Conservation (phyloP, 1,139 yeast genomes). For the Yamadazyma songkhlaensis region DNA sequence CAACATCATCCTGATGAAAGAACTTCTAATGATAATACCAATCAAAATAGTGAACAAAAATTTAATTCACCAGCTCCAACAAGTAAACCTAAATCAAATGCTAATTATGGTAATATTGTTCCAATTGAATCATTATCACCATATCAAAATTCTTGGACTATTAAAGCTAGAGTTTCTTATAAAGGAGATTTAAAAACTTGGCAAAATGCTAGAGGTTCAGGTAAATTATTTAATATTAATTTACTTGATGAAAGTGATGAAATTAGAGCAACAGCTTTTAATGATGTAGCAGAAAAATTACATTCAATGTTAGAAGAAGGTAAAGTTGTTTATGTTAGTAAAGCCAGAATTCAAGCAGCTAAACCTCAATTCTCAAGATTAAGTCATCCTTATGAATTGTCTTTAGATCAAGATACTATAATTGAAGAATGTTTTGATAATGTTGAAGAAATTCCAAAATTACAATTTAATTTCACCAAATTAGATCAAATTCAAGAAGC, state of each 20-base stretch:
- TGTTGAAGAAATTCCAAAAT: slow-evolving; percentile 64
- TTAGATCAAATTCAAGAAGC: slow-evolving; percentile 62
- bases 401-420: slow-evolving; percentile 75
- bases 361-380: slow-evolving; percentile 84
- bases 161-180: slow-evolving; percentile 85
- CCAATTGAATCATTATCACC: slow-evolving; percentile 91
- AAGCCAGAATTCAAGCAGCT: slow-evolving; percentile 78
- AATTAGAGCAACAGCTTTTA: slow-evolving; percentile 93
- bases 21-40: slow-evolving; percentile 7
- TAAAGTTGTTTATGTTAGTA: slow-evolving; percentile 79
- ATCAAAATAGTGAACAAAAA: slow-evolving; percentile 1
- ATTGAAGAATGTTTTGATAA: slow-evolving; percentile 70
- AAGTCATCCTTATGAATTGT: slow-evolving; percentile 84
- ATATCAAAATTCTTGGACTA: slow-evolving; percentile 86
- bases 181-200: slow-evolving; percentile 88
- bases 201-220: slow-evolving; percentile 85
- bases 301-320: slow-evolving; percentile 82
- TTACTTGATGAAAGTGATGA: slow-evolving; percentile 94
- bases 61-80: slow-evolving; percentile 7
- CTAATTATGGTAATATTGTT: slow-evolving; percentile 26
- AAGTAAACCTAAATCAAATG: slow-evolving; percentile 15
- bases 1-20: slow-evolving; percentile 11
- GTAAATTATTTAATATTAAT: slow-evolving; percentile 84
- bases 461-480: slow-evolving; percentile 73
- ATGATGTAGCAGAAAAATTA: slow-evolving; percentile 78